Evolutionary conservation across 2,329 filamentous ascomycete genomes (phyloP).

Genomic region (Trichoderma citrinoviride): DNA sequence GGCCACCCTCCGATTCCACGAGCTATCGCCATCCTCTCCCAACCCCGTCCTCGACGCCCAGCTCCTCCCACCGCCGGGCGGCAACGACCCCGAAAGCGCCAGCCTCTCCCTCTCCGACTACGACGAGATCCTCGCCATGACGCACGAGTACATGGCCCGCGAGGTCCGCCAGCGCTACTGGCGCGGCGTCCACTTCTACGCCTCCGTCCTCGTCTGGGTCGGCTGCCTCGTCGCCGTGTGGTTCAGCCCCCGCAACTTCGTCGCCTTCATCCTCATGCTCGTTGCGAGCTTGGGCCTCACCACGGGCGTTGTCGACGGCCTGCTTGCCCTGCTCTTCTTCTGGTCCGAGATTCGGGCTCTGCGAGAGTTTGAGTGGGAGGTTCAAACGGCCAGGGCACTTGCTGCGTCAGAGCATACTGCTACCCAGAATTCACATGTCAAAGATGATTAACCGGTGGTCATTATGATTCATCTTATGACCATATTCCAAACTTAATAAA

Average conservation of each 20-base stretch:
- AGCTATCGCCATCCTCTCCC: constrained; percentile 28
- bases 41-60: constrained; percentile 33
- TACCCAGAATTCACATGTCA: background rate
- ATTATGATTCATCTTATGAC: background rate
- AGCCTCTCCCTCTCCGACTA: constrained; percentile 34
- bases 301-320: constrained; percentile 75
- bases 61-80: constrained; percentile 30
- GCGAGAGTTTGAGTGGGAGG: constrained; percentile 92
- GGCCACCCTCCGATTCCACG: constrained; percentile 63
- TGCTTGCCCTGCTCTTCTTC: constrained; percentile 86
- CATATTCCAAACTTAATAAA: background rate
- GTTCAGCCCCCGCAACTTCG: constrained; percentile 76
- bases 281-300: constrained; percentile 74
- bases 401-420: constrained; percentile 26
- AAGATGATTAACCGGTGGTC: background rate
- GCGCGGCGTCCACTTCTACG: constrained; percentile 71
- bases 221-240: constrained; percentile 79
- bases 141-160: constrained; percentile 64
- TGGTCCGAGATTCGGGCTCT: constrained; percentile 77
- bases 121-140: constrained; percentile 70
- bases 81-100: constrained; percentile 24
- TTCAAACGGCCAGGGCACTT: constrained; percentile 62
- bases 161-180: constrained; percentile 70
- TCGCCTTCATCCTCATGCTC: constrained; percentile 77
- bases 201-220: constrained; percentile 63